Conservation (phyloP, 352 stramenopile species). For the Phytopythium helicoides region DNA sequence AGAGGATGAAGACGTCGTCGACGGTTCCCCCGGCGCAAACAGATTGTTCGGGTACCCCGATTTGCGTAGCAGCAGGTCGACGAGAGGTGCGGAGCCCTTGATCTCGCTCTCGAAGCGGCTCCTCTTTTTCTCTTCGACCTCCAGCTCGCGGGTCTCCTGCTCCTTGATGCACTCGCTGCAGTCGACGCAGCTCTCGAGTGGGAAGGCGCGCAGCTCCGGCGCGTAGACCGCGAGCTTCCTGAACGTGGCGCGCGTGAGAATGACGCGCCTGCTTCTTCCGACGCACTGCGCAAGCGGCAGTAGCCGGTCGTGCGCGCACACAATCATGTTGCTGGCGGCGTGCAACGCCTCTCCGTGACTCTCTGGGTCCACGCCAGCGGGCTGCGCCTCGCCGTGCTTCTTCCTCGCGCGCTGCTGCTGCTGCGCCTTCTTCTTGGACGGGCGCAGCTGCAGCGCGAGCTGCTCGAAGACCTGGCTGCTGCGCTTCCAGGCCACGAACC, state of each 20-base stretch:
- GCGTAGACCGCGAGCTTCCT: slow-evolving; percentile 53
- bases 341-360: slow-evolving; percentile 26
- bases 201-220: slow-evolving; percentile 55
- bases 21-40: slow-evolving; percentile 46
- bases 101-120: slow-evolving; percentile 69
- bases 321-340: slow-evolving; percentile 45
- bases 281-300: slow-evolving; percentile 59
- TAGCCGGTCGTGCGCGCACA: slow-evolving; percentile 61
- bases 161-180: slow-evolving; percentile 58
- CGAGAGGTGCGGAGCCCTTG: slow-evolving; percentile 52
- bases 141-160: slow-evolving; percentile 48
- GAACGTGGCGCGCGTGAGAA: slow-evolving; percentile 46
- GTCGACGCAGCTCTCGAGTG: slow-evolving; percentile 42
- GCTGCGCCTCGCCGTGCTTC: slow-evolving; percentile 20
- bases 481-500: slow-evolving; percentile 72
- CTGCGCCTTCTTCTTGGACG: slow-evolving; percentile 63
- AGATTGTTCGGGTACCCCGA: slow-evolving; percentile 74
- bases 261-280: slow-evolving; percentile 49
- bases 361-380: neutral
- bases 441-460: slow-evolving; percentile 67
- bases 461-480: slow-evolving; percentile 72
- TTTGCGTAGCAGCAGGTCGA: slow-evolving; percentile 77
- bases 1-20: slow-evolving; percentile 8
- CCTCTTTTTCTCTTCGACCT: slow-evolving; percentile 47
- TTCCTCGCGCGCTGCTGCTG: slow-evolving; percentile 34